Evolutionary conservation across 805 yeast genomes (phyloP).

Genomic region (Candida suzukii): DNA sequence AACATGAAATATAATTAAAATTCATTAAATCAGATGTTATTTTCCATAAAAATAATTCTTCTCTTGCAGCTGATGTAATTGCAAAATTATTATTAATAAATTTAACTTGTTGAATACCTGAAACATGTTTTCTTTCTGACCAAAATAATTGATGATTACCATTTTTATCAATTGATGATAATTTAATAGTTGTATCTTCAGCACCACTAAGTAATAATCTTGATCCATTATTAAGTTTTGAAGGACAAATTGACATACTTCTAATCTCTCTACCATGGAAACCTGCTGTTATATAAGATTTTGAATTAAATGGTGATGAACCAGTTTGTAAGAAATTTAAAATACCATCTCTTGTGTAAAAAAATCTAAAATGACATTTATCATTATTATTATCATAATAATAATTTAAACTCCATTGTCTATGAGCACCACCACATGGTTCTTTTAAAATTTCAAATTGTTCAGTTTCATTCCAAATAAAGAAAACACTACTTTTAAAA

Average conservation of each 20-base stretch:
- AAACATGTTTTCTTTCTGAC: constrained; percentile 74
- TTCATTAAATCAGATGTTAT: constrained; percentile 26
- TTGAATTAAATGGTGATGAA: constrained; percentile 3
- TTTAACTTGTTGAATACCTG: constrained; percentile 76
- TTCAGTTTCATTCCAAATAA: constrained; percentile 73
- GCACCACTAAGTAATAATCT: constrained; percentile 66
- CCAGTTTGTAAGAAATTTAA: constrained; percentile 33
- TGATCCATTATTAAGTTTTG: constrained; percentile 20
- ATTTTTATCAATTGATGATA: constrained; percentile 34
- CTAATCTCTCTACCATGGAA: constrained; percentile 92
- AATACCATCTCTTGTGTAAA: constrained; percentile 52
- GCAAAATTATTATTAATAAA: constrained; percentile 46
- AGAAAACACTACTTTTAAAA: constrained; percentile 72
- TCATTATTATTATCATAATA: constrained; percentile 11
- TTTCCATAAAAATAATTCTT: constrained; percentile 82
- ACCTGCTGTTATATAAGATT: constrained; percentile 44
- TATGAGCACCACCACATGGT: constrained; percentile 86
- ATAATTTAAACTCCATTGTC: constrained; percentile 63
- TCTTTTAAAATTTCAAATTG: constrained; percentile 65
- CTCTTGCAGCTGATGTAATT: constrained; percentile 70
- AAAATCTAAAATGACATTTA: constrained; percentile 33
- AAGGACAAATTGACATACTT: constrained; percentile 51
- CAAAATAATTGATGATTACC: constrained; percentile 45
- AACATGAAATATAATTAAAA: constrained; percentile 34
- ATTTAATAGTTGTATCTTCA: constrained; percentile 75